A percentile compares a stretch with the other conserved stretches of the same genome.
Evolutionary conservation across 768 basidiomycete species (phyloP).

Genomic region (Termitomyces sp.): DNA sequence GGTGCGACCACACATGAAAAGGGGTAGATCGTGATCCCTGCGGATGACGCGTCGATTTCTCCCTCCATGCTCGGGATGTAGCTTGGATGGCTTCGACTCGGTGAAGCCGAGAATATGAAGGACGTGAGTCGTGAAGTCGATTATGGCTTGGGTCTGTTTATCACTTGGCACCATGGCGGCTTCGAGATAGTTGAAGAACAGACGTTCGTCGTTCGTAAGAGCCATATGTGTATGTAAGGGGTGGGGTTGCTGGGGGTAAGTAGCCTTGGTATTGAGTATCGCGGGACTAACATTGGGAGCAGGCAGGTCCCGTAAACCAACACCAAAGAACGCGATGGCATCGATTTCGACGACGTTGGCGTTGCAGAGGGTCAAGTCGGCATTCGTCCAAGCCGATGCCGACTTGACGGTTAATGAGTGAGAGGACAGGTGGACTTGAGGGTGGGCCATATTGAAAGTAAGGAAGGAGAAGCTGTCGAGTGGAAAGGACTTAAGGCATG

Average conservation of each 20-base stretch:
- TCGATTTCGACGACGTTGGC: constrained; percentile 12
- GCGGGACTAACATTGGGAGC: constrained; percentile 10
- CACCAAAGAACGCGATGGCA: constrained; percentile 10
- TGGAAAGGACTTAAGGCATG: background rate
- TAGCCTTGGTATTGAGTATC: constrained; percentile 5
- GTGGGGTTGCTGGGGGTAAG: background rate
- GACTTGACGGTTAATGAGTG: constrained; percentile 6
- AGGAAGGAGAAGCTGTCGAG: background rate
- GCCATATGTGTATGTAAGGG: constrained; percentile 1
- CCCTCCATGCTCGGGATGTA: background rate
- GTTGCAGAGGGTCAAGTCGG: constrained; percentile 11
- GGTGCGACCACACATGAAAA: constrained; percentile 18
- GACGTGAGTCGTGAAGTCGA: constrained; percentile 11
- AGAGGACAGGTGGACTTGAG: background rate
- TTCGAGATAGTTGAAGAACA: constrained; percentile 14
- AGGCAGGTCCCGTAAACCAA: background rate
- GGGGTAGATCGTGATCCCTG: constrained; percentile 14
- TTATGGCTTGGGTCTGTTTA: constrained; percentile 4
- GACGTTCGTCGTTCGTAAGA: constrained; percentile 13
- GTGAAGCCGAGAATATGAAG: constrained; percentile 14
- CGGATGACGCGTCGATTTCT: constrained; percentile 10
- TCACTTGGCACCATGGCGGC: constrained; percentile 7
- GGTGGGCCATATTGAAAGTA: background rate
- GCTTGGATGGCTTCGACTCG: constrained; percentile 4
- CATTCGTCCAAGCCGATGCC: constrained; percentile 13